These are phyloP conservation scores for Penicillium janthinellum DNA, from an alignment of 2,329 filamentous ascomycete species.

Conservation along the genomic window DNA sequence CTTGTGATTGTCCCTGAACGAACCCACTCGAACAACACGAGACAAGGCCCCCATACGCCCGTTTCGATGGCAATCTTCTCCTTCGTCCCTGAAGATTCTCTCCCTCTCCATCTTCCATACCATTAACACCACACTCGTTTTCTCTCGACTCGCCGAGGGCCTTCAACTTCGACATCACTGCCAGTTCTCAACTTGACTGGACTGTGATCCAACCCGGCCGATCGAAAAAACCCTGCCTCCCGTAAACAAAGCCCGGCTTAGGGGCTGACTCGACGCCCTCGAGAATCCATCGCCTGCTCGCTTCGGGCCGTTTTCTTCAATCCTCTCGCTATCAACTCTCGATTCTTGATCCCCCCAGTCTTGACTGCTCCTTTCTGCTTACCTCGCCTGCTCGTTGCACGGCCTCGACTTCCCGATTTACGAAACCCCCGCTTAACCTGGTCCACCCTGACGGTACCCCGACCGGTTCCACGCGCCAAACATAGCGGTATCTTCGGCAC, in stretches of 20 bases:
- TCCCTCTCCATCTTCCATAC: background rate
- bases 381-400: background rate
- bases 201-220: background rate
- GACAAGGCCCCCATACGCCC: background rate
- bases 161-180: background rate
- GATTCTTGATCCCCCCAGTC: background rate
- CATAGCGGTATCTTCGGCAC: background rate
- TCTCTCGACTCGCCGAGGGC: slow-evolving; percentile 6
- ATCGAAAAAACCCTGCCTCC: background rate
- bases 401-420: background rate
- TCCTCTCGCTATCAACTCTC: slow-evolving; percentile 5
- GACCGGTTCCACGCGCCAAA: background rate
- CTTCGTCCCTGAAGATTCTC: background rate
- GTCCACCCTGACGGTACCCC: background rate
- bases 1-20: slow-evolving; percentile 12
- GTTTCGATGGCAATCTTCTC: slow-evolving; percentile 3
- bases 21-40: slow-evolving; percentile 8
- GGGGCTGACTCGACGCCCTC: background rate
- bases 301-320: background rate
- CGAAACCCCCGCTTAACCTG: background rate
- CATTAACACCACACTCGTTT: slow-evolving; percentile 18
- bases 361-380: background rate
- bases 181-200: slow-evolving; percentile 7
- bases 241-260: slow-evolving; percentile 1
- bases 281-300: background rate